Evolutionary conservation across 2,329 filamentous ascomycete genomes (phyloP).

Genomic region (Pseudocercospora pini-densiflorae): DNA sequence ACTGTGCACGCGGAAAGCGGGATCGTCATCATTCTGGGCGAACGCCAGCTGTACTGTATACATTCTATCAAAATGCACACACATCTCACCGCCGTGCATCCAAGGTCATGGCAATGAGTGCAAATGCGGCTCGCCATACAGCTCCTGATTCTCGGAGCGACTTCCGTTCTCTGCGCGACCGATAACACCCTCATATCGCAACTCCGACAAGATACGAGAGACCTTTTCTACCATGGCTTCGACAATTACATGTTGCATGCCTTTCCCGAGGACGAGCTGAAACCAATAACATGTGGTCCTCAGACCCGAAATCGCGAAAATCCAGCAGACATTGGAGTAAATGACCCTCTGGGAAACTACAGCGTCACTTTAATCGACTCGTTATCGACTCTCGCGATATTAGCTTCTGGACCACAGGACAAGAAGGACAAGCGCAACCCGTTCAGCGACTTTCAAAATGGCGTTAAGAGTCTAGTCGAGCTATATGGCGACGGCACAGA

Average conservation of each 20-base stretch:
- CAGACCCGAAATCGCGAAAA: constrained; percentile 82
- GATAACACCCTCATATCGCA: constrained; percentile 44
- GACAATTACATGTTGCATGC: constrained; percentile 93
- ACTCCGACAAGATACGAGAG: constrained; percentile 53
- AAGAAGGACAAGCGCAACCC: constrained; percentile 50
- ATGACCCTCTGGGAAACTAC: constrained; percentile 97
- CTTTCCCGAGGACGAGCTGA: constrained; percentile 94
- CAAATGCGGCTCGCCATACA: constrained; percentile 39
- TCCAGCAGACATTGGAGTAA: constrained; percentile 80
- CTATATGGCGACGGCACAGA: constrained; percentile 81
- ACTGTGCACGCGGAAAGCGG: not conserved
- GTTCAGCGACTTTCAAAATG: constrained; percentile 70
- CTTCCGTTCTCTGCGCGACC: constrained; percentile 49
- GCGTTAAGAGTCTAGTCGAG: constrained; percentile 73
- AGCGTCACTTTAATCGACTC: constrained; percentile 95
- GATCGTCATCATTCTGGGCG: not conserved
- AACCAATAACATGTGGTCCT: constrained; percentile 81
- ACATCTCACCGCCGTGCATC: constrained; percentile 16
- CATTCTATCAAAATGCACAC: constrained; percentile 29
- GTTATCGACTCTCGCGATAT: constrained; percentile 87
- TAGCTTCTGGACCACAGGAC: constrained; percentile 71
- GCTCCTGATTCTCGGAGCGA: constrained; percentile 38
- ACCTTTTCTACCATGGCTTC: constrained; percentile 97
- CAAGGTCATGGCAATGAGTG: constrained; percentile 34
- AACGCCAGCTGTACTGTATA: constrained; percentile 2